Evolutionary conservation across 805 yeast genomes (phyloP), one percentile per base, ranked within the genome.

Genomic region (Monosporozyma unispora): DNA sequence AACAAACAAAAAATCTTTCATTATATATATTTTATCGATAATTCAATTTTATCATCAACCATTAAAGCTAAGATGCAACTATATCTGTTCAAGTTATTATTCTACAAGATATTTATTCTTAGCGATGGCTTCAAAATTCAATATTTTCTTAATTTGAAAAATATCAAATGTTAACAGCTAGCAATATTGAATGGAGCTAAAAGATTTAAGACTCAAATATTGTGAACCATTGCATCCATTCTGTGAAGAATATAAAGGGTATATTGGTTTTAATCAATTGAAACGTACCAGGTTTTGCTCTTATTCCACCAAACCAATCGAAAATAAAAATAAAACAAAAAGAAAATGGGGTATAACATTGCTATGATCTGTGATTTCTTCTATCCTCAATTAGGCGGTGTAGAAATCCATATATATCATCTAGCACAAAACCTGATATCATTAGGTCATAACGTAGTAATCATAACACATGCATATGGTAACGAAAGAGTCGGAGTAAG

Each of bases 381-480:
- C 78, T 93, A 86, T 68, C 99, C 99, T 10, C 99, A 93, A 63
- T 84, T 97, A 0, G 99, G 99, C 3, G 99, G 99, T 9, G 95
- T 93, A 1, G 99, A 93, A 65, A 81, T 91, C 53, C 99, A 93
- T 63, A 86, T 91, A 16, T 88, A 87, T 65, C 98, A 93, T 64
- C 68, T 93, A 22, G 82, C 98, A 0, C 95, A 88, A 65, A 80
- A 83, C 59, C 76, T 90, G 48, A 82, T 87, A 9, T 79, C 78
- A 19, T 67, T 82, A 38, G 97, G 96, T 8, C 96, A 90, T 61
- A 79, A 86, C 3, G 97, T 91, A 10, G 69, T 90, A 5, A 79
- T 93, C 22, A 76, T 93, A 29, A 89, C 99, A 9, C 99, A 93
- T 66, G 82, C 88, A 19, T 90, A 93, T 61, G 46, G 46, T 21